Base-by-base conservation (phyloP, 2,329 filamentous ascomycete species). In the Cordyceps farinosa region DNA sequence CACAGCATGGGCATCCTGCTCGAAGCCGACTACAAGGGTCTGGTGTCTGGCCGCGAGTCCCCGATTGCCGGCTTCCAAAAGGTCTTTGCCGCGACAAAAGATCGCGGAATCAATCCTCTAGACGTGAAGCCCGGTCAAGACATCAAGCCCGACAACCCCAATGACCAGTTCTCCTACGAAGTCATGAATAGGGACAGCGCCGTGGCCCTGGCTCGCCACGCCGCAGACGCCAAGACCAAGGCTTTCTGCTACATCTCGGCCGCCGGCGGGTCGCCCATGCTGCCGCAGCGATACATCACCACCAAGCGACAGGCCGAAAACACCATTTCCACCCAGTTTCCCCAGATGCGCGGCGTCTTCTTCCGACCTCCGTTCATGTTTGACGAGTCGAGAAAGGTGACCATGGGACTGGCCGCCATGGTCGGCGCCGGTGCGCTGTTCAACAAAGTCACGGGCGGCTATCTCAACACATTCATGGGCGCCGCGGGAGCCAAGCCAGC, bases 21-120 rank as follows among this genome's bases (percentile, higher is more conserved):
- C 10, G 95, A 99, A 80, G 92, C 93, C 56, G 95, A 99, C 80
- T 99, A 99, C 85, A 99, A 99, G 78, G 90, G 90, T 69, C 89
- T 97, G 17, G 74, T 99, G 32, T 89, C 87, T 27, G 95, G 95
- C 57, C 87, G 85, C 65, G 93, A 97, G 71, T 92, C 90, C 0
- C 87, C 92, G n/a, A 77, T 96, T 59, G 77, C 86, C 7, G 94
- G 92, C 1, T 79, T 99, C 15, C 85, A 86, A 66, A 88, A 89
- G 70, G 91, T 92, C 32, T 96, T 98, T 74, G 87, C 87, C 58
- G 74, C 85, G 1, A 82, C 84, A 2, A 89, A 88, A 40, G 80
- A 78, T 71, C 84, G 86, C 63, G 85, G 86, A 61, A 82, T 79
- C 61, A 90, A 96, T 74, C 91, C 91, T 2, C 80, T 96, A 22